phyloP scores from a whole-genome alignment of 768 basidiomycete species.

The Mycena haematopus region DNA sequence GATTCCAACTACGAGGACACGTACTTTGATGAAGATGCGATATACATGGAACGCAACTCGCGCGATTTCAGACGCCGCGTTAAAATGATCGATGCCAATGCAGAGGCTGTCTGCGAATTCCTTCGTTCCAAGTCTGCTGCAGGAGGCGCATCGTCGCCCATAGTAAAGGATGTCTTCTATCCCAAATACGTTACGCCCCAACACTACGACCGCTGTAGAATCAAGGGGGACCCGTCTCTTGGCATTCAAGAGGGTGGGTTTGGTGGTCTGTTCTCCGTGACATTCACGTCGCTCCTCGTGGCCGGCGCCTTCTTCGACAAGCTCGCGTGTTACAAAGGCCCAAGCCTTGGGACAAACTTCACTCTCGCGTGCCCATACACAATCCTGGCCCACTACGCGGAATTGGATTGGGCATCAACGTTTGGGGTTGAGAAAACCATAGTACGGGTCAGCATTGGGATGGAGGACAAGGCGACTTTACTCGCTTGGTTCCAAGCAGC shows the following conservation, averaged over 20 bases:
- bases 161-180: slow-evolving; percentile 87
- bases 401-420: slow-evolving; percentile 89
- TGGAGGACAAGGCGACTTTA: slow-evolving; percentile 73
- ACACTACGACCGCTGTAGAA: slow-evolving; percentile 75
- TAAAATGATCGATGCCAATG: slow-evolving; percentile 77
- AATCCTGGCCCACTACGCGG: slow-evolving; percentile 87
- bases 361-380: slow-evolving; percentile 95
- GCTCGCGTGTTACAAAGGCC: slow-evolving; percentile 86
- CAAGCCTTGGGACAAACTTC: slow-evolving; percentile 93
- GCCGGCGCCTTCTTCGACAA: slow-evolving; percentile 86
- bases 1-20: slow-evolving; percentile 74
- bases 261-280: slow-evolving; percentile 88
- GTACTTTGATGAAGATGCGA: slow-evolving; percentile 90
- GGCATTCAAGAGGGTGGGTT: slow-evolving; percentile 61
- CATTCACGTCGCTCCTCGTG: slow-evolving; percentile 73
- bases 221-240: slow-evolving; percentile 41
- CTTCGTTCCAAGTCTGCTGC: slow-evolving; percentile 64
- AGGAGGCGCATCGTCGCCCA: slow-evolving; percentile 46
- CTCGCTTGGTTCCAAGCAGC: slow-evolving; percentile 67
- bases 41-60: slow-evolving; percentile 98
- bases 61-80: slow-evolving; percentile 87
- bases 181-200: slow-evolving; percentile 80
- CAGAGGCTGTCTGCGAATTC: slow-evolving; percentile 83
- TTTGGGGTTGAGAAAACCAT: slow-evolving; percentile 87
- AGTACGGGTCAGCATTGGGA: slow-evolving; percentile 89